Evolutionary conservation across 1,139 yeast genomes (phyloP).

Genomic region (Meyerozyma elateridarum): DNA sequence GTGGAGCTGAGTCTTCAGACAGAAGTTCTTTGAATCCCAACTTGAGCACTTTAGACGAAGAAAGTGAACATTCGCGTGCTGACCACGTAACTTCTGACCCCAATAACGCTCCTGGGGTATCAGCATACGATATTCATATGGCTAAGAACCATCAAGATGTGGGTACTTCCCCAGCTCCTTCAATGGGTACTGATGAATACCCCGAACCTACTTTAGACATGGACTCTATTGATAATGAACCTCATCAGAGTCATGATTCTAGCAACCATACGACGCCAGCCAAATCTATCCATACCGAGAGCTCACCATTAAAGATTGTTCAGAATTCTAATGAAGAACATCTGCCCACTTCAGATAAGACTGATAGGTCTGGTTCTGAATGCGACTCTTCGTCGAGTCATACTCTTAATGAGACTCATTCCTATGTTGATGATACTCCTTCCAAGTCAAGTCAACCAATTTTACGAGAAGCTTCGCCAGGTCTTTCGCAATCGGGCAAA

Average conservation of each 20-base stretch:
- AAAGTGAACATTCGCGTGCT: not conserved
- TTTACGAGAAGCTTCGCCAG: not conserved
- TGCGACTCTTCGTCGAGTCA: conserved; percentile 3
- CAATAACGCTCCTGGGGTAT: too few relatives aligned
- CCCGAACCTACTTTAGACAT: conserved; percentile 11
- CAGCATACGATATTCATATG: too few relatives aligned
- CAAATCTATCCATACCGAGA: too few relatives aligned
- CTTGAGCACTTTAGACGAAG: conserved; percentile 12
- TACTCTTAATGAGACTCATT: conserved; percentile 1
- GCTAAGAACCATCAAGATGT: not conserved
- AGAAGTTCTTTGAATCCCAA: conserved; percentile 6
- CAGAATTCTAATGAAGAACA: too few relatives aligned
- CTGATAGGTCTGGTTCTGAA: not conserved
- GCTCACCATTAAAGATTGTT: too few relatives aligned
- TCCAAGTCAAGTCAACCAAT: not conserved
- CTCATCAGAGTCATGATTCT: too few relatives aligned
- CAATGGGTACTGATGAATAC: conserved; percentile 4
- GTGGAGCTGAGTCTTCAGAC: conserved; percentile 7
- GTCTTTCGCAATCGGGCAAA: not conserved
- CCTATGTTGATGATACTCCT: not conserved
- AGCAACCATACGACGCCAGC: too few relatives aligned
- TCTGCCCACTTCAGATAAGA: too few relatives aligned
- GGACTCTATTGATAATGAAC: conserved; percentile 9
- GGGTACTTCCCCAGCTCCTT: conserved; percentile 8
- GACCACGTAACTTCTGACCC: not conserved